These are phyloP conservation scores for Backusella tuberculispora DNA, from an alignment of 192 early-diverging fungal species.

Conservation along the genomic window DNA sequence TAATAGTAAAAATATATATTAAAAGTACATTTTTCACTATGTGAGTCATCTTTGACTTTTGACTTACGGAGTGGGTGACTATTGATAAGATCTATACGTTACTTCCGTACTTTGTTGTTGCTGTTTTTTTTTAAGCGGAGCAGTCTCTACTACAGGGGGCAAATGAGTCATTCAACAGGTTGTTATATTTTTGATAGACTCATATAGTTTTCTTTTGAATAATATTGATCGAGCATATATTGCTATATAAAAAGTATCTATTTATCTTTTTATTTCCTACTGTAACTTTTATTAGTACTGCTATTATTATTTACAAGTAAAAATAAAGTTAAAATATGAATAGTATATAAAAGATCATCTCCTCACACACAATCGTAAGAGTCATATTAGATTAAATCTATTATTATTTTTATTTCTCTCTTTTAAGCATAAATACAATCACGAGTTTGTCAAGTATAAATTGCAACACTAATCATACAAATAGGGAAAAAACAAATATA, in stretches of 20 bases:
- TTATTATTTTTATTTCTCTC: neutral
- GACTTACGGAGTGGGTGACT: neutral
- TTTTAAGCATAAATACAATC: neutral
- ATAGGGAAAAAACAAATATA: neutral
- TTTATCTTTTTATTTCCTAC: no score
- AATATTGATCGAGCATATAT: no score
- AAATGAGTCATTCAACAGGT: slow-evolving; percentile 5
- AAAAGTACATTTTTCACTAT: neutral
- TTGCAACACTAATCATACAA: slow-evolving; percentile 1
- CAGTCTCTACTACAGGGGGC: slow-evolving; percentile 1
- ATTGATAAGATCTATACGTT: slow-evolving; percentile 10
- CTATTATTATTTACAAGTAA: no score
- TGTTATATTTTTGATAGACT: no score
- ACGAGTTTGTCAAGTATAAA: neutral
- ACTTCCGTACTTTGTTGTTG: neutral
- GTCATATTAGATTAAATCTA: neutral
- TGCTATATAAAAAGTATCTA: no score
- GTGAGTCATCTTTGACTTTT: neutral
- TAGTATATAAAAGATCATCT: neutral
- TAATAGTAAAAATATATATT: neutral
- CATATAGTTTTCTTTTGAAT: no score
- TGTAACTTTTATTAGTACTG: no score
- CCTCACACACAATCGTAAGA: neutral
- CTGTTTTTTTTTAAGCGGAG: neutral
- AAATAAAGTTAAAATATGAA: neutral